phyloP scores from a whole-genome alignment of 208 protist species.

The Acanthamoeba culbertsoni region DNA sequence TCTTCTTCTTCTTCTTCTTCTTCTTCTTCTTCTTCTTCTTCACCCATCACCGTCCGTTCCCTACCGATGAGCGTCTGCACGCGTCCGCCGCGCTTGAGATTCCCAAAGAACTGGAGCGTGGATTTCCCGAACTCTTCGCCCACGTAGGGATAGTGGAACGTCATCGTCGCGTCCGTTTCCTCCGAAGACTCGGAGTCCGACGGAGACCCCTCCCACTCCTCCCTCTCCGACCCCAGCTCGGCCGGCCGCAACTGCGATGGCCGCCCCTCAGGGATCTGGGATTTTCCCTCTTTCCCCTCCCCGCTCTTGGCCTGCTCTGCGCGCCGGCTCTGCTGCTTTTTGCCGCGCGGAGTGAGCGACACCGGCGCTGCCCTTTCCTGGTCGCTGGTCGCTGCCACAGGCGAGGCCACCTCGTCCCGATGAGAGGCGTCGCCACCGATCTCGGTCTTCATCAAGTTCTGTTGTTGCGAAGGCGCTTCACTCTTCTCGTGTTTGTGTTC shows the following conservation, averaged over 20 bases:
- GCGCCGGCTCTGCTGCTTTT: too few species aligned
- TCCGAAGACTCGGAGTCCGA: neutral
- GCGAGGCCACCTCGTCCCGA: too few species aligned
- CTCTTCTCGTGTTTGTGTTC: neutral
- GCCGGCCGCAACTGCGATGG: too few species aligned
- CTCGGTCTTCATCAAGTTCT: neutral
- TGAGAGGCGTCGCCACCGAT: too few species aligned
- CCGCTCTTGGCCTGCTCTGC: neutral
- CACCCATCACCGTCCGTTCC: neutral
- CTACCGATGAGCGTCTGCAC: neutral
- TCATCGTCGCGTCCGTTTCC: neutral
- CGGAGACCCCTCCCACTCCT: too few species aligned
- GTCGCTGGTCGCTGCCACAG: too few species aligned
- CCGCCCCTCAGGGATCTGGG: neutral
- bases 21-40: neutral
- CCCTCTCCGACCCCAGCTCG: too few species aligned
- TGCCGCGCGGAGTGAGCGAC: too few species aligned
- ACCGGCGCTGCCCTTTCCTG: too few species aligned
- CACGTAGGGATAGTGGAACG: neutral
- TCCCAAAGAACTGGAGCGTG: neutral
- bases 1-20: neutral
- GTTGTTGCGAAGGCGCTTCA: neutral
- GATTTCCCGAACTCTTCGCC: neutral
- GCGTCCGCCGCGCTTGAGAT: neutral
- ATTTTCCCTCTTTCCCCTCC: neutral